Evolutionary conservation across 2,329 filamentous ascomycete species (phyloP).

Genomic region (Pseudonectria foliicola): DNA sequence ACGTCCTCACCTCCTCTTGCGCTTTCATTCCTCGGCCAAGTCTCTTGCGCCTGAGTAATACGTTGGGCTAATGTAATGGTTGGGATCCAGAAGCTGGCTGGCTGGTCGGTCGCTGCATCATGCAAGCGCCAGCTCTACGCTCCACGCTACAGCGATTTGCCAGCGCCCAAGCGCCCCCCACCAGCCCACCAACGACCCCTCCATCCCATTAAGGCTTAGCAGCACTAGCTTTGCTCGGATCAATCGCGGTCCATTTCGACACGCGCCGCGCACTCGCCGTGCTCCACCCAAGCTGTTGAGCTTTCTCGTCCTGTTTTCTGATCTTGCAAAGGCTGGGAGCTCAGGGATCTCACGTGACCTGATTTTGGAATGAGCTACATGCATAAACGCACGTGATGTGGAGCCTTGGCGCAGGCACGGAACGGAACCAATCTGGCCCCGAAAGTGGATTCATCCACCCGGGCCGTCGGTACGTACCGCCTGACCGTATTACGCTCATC

Average conservation of each 20-base stretch:
- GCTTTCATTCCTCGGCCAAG: no score
- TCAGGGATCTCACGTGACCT: slow-evolving; percentile 3
- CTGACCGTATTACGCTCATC: no score
- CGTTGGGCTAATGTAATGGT: slow-evolving; percentile 5
- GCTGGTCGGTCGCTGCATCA: slow-evolving; percentile 1
- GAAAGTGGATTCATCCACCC: no score
- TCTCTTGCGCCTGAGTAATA: slow-evolving; percentile 5
- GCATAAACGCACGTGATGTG: not conserved
- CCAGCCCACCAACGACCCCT: slow-evolving; percentile 4
- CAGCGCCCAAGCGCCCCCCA: slow-evolving; percentile 1
- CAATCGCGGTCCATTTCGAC: slow-evolving; percentile 5
- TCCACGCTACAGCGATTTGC: no score
- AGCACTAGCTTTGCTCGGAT: not conserved
- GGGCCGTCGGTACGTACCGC: no score
- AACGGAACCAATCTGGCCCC: no score
- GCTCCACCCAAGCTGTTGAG: not conserved
- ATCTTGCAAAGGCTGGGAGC: no score
- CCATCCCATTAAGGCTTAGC: slow-evolving; percentile 10
- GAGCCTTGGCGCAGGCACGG: no score
- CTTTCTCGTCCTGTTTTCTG: not conserved
- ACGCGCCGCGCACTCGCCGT: not conserved
- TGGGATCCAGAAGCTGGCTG: not conserved
- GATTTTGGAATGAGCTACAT: slow-evolving; percentile 2
- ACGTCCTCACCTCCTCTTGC: no score
- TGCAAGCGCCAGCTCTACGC: not conserved